Percentiles rank a stretch among this genome's conserved stretches.
Conservation (phyloP, 371 early-diverging fungal species). For the Mucor piriformis region DNA sequence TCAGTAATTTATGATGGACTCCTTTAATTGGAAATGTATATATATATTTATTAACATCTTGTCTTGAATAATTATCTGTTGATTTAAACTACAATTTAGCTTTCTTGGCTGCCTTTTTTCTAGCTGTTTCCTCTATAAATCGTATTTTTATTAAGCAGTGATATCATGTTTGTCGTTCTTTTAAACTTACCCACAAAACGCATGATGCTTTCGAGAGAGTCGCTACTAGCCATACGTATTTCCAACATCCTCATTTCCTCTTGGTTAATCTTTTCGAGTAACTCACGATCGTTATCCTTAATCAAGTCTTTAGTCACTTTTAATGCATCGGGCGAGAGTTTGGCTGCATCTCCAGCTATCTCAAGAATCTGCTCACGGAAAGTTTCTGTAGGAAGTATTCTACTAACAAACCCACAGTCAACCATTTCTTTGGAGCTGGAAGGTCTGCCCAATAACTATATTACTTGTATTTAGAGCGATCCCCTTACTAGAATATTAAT, state of each 20-base stretch:
- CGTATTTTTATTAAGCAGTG: background rate
- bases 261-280: slow-evolving; percentile 49
- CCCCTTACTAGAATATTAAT: background rate
- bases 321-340: slow-evolving; percentile 59
- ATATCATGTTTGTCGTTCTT: slow-evolving; percentile 8
- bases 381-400: slow-evolving; percentile 53
- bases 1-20: background rate
- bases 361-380: slow-evolving; percentile 56
- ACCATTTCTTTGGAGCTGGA: slow-evolving; percentile 61
- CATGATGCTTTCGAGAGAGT: slow-evolving; percentile 44
- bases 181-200: slow-evolving; percentile 41
- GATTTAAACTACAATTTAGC: slow-evolving; percentile 20
- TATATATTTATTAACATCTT: background rate
- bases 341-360: slow-evolving; percentile 49
- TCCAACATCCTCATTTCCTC: slow-evolving; percentile 51
- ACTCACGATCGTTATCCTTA: slow-evolving; percentile 49
- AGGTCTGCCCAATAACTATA: slow-evolving; percentile 46
- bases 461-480: background rate
- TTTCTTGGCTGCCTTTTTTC: slow-evolving; percentile 22
- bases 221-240: slow-evolving; percentile 43
- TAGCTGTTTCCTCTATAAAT: slow-evolving; percentile 22
- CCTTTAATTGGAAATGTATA: background rate
- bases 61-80: background rate
- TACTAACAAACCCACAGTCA: slow-evolving; percentile 52
- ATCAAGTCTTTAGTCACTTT: slow-evolving; percentile 62